Base-by-base conservation (phyloP, 2,329 filamentous ascomycete species). In the Penicillium digitatum region DNA sequence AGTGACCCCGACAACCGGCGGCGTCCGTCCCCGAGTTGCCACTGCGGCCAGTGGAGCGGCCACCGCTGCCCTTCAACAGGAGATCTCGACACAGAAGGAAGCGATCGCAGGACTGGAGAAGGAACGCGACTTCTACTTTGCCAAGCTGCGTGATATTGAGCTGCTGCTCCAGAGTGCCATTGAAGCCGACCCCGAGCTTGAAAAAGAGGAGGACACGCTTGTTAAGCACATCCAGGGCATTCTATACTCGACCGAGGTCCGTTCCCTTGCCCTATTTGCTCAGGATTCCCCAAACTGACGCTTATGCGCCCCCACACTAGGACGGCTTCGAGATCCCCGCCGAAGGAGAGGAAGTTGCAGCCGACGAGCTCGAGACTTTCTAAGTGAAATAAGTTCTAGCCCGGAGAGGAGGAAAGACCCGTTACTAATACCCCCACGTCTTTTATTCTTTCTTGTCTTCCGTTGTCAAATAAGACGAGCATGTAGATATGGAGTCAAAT, bases 121-220 rank as follows among this genome's bases (percentile, higher is more conserved):
- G 66, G 94, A 99, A 79, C 84, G 94, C 47, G 94, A 99, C 74
- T 99, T 99, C 74, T 99, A 99, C 81, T 99, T 99, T 77, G 95
- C 90, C 82, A 99, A 99, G 81, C 82, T 99, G 62, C 84, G 94
- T 56, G 94, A 99, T 72, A 99, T 99, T 66, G 94, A 99, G 78
- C 79, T 99, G 62, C 79, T 99, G 67, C 84, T 99, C 52, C 94
- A 99, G 79, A 88, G 90, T 68, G 91, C 92, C 11, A 88, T 95
- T 69, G 94, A 99, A 66, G 88, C 90, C 60, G 89, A 96, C 63
- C 92, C 92, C 0, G 88, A 95, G 76, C 78, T 97, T 48, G 94
- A 96, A 78, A 93, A 95, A 82, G 89, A 95, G 58, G 93, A 96
- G 67, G 88, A 91, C 59, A 87, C 90, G 16, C 80, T 99, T 60